Conservation (phyloP, 495 filamentous ascomycete species). For the Tuber melanosporum region DNA sequence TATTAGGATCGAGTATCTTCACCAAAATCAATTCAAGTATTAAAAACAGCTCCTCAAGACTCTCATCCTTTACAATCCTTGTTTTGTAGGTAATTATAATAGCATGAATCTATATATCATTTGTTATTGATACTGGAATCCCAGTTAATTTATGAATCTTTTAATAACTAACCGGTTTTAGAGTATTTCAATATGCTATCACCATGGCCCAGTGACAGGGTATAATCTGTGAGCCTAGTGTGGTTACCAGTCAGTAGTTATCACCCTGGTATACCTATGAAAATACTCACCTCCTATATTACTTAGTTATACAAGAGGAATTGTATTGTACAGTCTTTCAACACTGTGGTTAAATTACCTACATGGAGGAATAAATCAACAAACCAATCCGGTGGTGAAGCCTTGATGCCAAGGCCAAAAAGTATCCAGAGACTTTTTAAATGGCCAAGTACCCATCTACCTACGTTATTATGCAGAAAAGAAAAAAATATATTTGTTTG, state of each 20-base stretch:
- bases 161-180: neutral
- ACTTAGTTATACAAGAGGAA: neutral
- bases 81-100: too few species aligned
- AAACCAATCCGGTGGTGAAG: neutral
- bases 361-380: neutral
- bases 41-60: too few species aligned
- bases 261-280: fast-evolving
- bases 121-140: neutral
- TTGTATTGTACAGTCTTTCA: neutral
- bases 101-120: neutral
- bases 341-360: neutral
- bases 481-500: too few species aligned
- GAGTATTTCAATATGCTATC: neutral
- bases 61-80: too few species aligned
- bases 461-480: too few species aligned
- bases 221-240: neutral
- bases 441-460: neutral
- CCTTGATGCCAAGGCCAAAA: neutral
- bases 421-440: neutral
- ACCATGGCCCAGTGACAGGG: neutral
- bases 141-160: neutral
- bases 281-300: neutral
- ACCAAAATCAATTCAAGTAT: too few species aligned
- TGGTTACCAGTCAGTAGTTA: neutral
- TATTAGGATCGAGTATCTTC: too few species aligned